Percentiles rank a stretch among this genome's conserved stretches.
Conservation (phyloP, 768 basidiomycete species). For the Hortiboletus flavorubellus region DNA sequence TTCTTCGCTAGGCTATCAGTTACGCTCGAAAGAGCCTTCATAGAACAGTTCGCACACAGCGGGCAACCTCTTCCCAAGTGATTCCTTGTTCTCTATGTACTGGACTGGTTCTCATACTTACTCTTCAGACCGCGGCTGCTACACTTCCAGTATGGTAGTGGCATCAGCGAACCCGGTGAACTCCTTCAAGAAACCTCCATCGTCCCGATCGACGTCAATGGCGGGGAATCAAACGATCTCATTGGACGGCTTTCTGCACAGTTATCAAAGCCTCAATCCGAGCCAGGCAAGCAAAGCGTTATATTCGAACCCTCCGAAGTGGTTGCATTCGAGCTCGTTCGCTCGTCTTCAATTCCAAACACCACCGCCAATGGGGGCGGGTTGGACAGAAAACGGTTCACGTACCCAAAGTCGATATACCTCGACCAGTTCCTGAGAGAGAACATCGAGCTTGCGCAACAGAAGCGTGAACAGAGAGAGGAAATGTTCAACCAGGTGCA, state of each 20-base stretch:
- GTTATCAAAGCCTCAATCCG: conserved; percentile 27
- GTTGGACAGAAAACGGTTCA: conserved; percentile 39
- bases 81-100: background rate
- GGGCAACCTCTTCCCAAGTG: conserved; percentile 35
- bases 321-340: conserved; percentile 52
- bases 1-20: conserved; percentile 45
- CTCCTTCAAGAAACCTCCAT: conserved; percentile 39
- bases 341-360: conserved; percentile 20
- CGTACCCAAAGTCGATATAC: conserved; percentile 63
- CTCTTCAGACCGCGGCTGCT: conserved; percentile 41
- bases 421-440: conserved; percentile 68
- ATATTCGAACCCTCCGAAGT: conserved; percentile 64
- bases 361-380: conserved; percentile 13
- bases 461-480: conserved; percentile 33
- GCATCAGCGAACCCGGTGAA: conserved; percentile 34
- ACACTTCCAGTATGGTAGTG: conserved; percentile 53
- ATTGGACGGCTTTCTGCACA: conserved; percentile 46
- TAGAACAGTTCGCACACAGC: conserved; percentile 35
- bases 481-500: conserved; percentile 48
- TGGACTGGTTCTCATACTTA: conserved; percentile 1
- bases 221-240: conserved; percentile 49
- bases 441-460: conserved; percentile 45
- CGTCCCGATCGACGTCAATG: conserved; percentile 51
- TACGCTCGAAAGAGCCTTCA: conserved; percentile 44
- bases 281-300: conserved; percentile 45